Conservation (phyloP, 2,329 filamentous ascomycete species). For the Fusarium coicis region DNA sequence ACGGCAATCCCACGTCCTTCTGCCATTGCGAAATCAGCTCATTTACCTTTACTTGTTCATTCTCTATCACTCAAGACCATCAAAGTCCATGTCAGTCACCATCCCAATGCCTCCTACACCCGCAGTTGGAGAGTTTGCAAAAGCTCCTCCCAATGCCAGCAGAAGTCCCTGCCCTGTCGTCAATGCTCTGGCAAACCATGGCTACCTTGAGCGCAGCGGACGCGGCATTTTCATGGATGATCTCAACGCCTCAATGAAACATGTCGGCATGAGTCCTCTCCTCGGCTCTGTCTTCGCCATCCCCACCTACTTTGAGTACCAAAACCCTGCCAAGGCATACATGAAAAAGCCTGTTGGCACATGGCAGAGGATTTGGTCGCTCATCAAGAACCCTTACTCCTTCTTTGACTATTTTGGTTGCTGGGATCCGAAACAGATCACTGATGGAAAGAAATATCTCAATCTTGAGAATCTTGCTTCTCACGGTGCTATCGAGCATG, state of each 20-base stretch:
- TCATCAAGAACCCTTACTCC: constrained; percentile 15
- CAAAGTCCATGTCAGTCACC: neutral
- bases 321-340: constrained; percentile 3
- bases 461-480: constrained; percentile 8
- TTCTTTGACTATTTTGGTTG: constrained; percentile 19
- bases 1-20: neutral
- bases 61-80: neutral
- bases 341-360: neutral
- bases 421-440: neutral
- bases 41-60: neutral
- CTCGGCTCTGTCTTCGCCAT: constrained; percentile 21
- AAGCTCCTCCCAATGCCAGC: constrained; percentile 9
- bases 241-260: constrained; percentile 12
- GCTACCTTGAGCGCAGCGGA: constrained; percentile 17
- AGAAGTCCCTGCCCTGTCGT: constrained; percentile 18
- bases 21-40: neutral
- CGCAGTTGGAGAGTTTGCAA: neutral
- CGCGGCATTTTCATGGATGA: neutral
- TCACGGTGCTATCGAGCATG: constrained; percentile 19
- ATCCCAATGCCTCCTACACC: neutral
- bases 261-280: constrained; percentile 17
- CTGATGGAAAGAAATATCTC: constrained; percentile 7
- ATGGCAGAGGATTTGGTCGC: constrained; percentile 6
- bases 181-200: constrained; percentile 22
- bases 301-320: constrained; percentile 21